phyloP scores from a whole-genome alignment of 2,329 filamentous ascomycete genomes.

The Diaporthe humulicola region DNA sequence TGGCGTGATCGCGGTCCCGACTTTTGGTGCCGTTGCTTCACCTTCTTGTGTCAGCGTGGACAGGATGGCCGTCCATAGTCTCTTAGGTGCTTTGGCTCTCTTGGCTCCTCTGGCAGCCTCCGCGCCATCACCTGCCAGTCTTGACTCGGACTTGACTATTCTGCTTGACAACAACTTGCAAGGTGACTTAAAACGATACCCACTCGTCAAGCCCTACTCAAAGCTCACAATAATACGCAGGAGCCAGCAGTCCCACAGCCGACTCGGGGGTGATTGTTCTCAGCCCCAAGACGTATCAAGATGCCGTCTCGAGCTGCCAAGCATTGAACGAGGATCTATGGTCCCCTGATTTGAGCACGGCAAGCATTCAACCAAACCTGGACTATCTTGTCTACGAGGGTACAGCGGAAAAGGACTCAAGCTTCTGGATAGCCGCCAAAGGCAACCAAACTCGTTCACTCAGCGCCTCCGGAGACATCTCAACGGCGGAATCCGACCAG shows the following conservation, averaged over 20 bases:
- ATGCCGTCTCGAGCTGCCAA: constrained; percentile 50
- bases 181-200: constrained; percentile 44
- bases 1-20: neutral
- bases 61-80: constrained; percentile 35
- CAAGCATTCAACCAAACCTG: constrained; percentile 49
- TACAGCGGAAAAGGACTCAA: constrained; percentile 43
- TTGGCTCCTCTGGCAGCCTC: constrained; percentile 43
- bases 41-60: neutral
- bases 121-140: constrained; percentile 50
- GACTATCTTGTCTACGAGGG: constrained; percentile 54
- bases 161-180: constrained; percentile 57
- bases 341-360: constrained; percentile 46
- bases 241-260: constrained; percentile 48
- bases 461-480: constrained; percentile 45
- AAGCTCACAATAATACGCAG: constrained; percentile 43
- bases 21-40: neutral
- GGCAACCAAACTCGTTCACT: constrained; percentile 45
- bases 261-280: constrained; percentile 53
- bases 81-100: constrained; percentile 39
- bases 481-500: constrained; percentile 36
- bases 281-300: constrained; percentile 44
- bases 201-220: neutral
- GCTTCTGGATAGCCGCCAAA: constrained; percentile 53
- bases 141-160: constrained; percentile 54
- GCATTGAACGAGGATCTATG: constrained; percentile 57